Base-by-base conservation (phyloP, 2,329 filamentous ascomycete species). In the Diaporthe ampelina region DNA sequence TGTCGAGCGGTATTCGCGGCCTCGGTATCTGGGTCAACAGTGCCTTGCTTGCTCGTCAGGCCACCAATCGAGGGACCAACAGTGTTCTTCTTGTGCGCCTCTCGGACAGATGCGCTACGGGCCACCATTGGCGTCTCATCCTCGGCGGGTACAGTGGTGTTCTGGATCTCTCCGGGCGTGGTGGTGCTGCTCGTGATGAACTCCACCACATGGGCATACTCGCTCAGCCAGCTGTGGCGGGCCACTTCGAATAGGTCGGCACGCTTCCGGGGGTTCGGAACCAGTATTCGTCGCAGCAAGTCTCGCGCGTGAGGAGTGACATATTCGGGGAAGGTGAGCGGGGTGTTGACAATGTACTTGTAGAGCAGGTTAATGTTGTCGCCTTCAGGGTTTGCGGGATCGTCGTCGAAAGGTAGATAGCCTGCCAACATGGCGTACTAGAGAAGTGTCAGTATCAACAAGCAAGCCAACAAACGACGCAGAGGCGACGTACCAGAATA, bases 341-440 rank as follows among this genome's bases (percentile, higher is more conserved):
- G 95, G 1, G 97, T 99, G 72, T 95, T 97, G 75, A 98, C 96
- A 79, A 99, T 99, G 85, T 99, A 99, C 86, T 98, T 98, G 89
- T 99, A 99, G 37, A 99, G 88, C 15, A 99, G 89, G 82, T 99
- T 99, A 86, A 99, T 99, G 82, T 99, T 99, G 83, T 99, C 97
- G 78, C 97, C 97, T 84, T 99, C 97, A 3, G 97, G 97, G 81
- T 99, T 99, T 59, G 95, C 97, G 77, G 97, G 97, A 80, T 99
- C 97, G 82, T 99, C 97, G 80, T 99, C 97, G 81, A 99, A 99
- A 4, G 97, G 97, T 17, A 99, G 88, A 83, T 99, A 99, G 57
- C 97, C 97, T 52, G 97, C 97, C 79, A 99, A 89, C 97, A 99
- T 99, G 74, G 97, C 97, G 83, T 99, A 99, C 95, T 98, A 80